phyloP scores from a whole-genome alignment of 2,329 filamentous ascomycete species.

The Biscogniauxia marginata region DNA sequence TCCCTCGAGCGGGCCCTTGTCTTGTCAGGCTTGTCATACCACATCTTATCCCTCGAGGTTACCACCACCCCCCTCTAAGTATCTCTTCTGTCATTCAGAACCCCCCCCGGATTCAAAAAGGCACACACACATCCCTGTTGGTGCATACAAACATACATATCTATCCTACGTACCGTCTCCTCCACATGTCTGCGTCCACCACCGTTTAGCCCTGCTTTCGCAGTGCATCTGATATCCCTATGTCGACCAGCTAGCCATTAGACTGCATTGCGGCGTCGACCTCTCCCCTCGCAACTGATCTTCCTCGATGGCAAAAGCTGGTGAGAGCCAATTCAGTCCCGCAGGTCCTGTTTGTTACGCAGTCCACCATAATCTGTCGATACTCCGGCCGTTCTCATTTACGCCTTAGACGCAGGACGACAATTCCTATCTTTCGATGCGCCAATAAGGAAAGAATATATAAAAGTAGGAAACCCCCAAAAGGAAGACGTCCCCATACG shows the following conservation, averaged over 20 bases:
- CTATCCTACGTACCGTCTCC: constrained; percentile 35
- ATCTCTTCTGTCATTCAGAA: constrained; percentile 25
- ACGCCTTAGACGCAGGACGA: constrained; percentile 19
- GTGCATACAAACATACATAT: constrained; percentile 41
- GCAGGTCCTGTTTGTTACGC: constrained; percentile 27
- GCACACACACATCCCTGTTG: constrained; percentile 36
- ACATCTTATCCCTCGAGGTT: constrained; percentile 32
- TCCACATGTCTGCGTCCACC: constrained; percentile 34
- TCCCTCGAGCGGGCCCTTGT: constrained; percentile 28
- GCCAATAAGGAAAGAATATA: constrained; percentile 17
- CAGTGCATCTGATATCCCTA: constrained; percentile 34
- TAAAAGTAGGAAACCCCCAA: constrained; percentile 12
- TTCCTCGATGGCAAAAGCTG: constrained; percentile 24
- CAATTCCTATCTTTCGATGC: constrained; percentile 23
- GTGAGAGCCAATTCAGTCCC: constrained; percentile 18
- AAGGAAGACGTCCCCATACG: constrained; percentile 9
- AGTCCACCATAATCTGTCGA: constrained; percentile 21
- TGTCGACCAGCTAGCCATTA: constrained; percentile 30
- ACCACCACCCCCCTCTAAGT: constrained; percentile 30
- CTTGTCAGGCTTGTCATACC: constrained; percentile 34
- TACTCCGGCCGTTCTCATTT: constrained; percentile 24
- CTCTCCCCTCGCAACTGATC: constrained; percentile 25
- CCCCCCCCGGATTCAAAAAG: constrained; percentile 30
- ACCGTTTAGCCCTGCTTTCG: constrained; percentile 28
- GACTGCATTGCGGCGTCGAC: constrained; percentile 29